These are phyloP conservation scores for Lunularia cruciata DNA, from an alignment of 225 moss, liverwort and hornwort species.

Conservation along the genomic window DNA sequence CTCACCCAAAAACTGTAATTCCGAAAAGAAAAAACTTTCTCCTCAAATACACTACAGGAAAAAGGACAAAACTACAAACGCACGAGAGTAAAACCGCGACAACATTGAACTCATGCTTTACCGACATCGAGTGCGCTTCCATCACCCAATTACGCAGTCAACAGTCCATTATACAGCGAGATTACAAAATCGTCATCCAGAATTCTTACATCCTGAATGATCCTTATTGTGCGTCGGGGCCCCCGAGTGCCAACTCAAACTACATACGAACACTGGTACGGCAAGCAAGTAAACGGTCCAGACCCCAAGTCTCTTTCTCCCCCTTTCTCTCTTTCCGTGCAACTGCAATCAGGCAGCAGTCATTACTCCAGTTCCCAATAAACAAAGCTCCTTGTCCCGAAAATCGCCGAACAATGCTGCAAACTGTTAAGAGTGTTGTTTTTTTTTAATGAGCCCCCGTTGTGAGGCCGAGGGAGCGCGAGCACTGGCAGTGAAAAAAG, in stretches of 20 bases:
- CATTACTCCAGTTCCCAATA: neutral
- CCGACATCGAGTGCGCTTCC: neutral
- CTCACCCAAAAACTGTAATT: neutral
- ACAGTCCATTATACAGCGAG: too few relatives aligned
- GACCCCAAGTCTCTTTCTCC: neutral
- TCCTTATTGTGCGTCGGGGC: too few relatives aligned
- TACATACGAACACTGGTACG: neutral
- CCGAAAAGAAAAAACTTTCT: too few relatives aligned
- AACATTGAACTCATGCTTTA: neutral
- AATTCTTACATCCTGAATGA: too few relatives aligned
- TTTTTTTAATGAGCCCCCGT: neutral
- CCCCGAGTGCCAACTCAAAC: neutral
- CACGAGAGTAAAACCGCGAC: neutral
- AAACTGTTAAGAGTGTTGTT: too few relatives aligned
- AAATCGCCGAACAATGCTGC: neutral
- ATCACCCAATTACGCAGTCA: too few relatives aligned
- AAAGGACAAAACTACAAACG: neutral
- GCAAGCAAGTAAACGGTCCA: neutral
- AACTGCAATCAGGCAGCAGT: neutral
- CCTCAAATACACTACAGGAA: neutral
- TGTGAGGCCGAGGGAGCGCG: neutral
- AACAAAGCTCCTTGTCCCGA: neutral
- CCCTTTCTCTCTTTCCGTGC: neutral
- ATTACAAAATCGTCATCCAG: too few relatives aligned
- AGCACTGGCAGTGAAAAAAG: too few relatives aligned